Evolutionary conservation across 805 yeast species (phyloP).

Genomic region (Candida fluviatilis): DNA sequence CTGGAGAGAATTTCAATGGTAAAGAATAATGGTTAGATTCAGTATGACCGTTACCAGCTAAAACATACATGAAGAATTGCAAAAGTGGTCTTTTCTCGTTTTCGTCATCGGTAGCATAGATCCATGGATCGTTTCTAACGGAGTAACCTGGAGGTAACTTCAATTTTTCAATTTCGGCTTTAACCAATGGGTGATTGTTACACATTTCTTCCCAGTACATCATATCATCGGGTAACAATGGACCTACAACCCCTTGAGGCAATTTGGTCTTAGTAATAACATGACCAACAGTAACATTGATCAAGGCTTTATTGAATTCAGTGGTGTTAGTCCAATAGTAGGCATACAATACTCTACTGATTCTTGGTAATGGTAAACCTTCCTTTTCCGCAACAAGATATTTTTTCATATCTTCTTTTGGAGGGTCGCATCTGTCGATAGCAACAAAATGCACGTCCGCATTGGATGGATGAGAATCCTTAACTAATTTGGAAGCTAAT

Average conservation of each 20-base stretch:
- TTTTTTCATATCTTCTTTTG: slow-evolving; percentile 65
- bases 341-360: slow-evolving; percentile 65
- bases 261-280: slow-evolving; percentile 52
- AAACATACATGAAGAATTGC: slow-evolving; percentile 73
- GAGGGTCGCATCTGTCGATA: slow-evolving; percentile 72
- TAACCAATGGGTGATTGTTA: slow-evolving; percentile 50
- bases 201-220: slow-evolving; percentile 49
- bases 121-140: slow-evolving; percentile 77
- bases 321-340: slow-evolving; percentile 58
- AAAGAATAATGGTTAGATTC: slow-evolving; percentile 74
- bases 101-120: slow-evolving; percentile 74
- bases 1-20: slow-evolving; percentile 72
- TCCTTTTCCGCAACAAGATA: slow-evolving; percentile 63
- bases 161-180: slow-evolving; percentile 64
- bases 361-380: slow-evolving; percentile 46
- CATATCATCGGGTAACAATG: slow-evolving; percentile 65
- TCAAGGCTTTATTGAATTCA: slow-evolving; percentile 65
- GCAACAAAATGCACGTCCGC: slow-evolving; percentile 61
- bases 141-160: slow-evolving; percentile 53
- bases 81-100: slow-evolving; percentile 58
- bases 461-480: slow-evolving; percentile 49
- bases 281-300: slow-evolving; percentile 60
- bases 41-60: slow-evolving; percentile 56
- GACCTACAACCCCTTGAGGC: slow-evolving; percentile 66
- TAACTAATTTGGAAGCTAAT: slow-evolving; percentile 55